phyloP scores from a whole-genome alignment of 305 asterid genomes.

The Fraxinus nigra region DNA sequence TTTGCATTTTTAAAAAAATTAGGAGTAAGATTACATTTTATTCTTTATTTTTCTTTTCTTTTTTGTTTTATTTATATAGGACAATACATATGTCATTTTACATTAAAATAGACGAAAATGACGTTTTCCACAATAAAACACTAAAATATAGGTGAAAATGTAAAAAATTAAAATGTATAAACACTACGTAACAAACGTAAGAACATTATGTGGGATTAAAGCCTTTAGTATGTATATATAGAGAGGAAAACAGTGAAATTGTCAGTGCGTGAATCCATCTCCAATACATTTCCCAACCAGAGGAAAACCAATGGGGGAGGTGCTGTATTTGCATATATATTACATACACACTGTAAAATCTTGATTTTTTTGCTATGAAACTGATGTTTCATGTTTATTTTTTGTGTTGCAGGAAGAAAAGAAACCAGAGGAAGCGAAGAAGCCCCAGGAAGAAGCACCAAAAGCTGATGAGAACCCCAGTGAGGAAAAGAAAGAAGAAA shows the following conservation, averaged over 20 bases:
- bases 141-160: too few relatives aligned
- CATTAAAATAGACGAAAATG: too few relatives aligned
- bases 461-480: background rate
- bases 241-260: background rate
- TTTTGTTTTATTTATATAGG: too few relatives aligned
- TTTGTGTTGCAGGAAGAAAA: background rate
- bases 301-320: constrained; percentile 4
- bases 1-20: too few relatives aligned
- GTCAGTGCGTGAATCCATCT: background rate
- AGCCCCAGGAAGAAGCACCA: background rate
- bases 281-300: background rate
- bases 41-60: too few relatives aligned
- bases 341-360: background rate
- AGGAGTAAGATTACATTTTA: too few relatives aligned
- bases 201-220: too few relatives aligned
- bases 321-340: background rate
- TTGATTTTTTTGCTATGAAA: background rate
- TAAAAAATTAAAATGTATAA: too few relatives aligned
- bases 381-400: background rate
- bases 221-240: background rate
- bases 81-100: too few relatives aligned
- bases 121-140: too few relatives aligned
- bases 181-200: too few relatives aligned
- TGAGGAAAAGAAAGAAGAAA: constrained; percentile 26
- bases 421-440: background rate